These are phyloP conservation scores for Pichia sp. DNA, from an alignment of 1,139 yeast species.

Conservation along the genomic window DNA sequence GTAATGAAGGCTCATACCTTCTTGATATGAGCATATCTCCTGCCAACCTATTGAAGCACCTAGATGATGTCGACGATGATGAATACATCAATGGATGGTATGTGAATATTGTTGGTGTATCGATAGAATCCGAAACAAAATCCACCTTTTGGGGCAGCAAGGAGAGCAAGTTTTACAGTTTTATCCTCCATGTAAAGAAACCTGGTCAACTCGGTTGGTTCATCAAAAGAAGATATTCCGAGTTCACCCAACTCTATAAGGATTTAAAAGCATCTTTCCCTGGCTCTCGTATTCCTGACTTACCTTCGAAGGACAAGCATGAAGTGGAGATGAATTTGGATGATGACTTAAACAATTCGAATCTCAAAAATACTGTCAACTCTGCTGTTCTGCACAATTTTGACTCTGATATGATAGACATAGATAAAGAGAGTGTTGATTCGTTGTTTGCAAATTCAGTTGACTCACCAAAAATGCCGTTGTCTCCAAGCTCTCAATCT, in stretches of 20 bases:
- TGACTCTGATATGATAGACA: constrained; percentile 10
- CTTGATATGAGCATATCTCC: constrained; percentile 8
- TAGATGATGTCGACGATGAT: constrained; percentile 30
- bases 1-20: constrained; percentile 1
- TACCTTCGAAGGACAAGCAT: constrained; percentile 56
- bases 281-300: constrained; percentile 60
- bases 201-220: constrained; percentile 39
- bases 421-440: constrained; percentile 13
- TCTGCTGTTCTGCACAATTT: constrained; percentile 1
- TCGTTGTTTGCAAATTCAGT: constrained; percentile 9
- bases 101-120: constrained; percentile 64
- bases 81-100: constrained; percentile 54
- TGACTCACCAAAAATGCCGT: background rate
- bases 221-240: constrained; percentile 60
- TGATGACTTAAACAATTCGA: constrained; percentile 8
- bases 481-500: background rate
- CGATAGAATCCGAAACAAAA: constrained; percentile 27
- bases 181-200: constrained; percentile 40
- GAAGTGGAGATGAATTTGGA: constrained; percentile 25
- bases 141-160: constrained; percentile 24
- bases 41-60: constrained; percentile 5
- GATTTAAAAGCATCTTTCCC: constrained; percentile 56
- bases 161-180: constrained; percentile 35
- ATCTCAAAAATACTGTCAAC: background rate
- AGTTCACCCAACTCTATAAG: constrained; percentile 55